These are phyloP conservation scores for Sordaria brevicollis DNA, from an alignment of 495 filamentous ascomycete species.

Conservation along the genomic window DNA sequence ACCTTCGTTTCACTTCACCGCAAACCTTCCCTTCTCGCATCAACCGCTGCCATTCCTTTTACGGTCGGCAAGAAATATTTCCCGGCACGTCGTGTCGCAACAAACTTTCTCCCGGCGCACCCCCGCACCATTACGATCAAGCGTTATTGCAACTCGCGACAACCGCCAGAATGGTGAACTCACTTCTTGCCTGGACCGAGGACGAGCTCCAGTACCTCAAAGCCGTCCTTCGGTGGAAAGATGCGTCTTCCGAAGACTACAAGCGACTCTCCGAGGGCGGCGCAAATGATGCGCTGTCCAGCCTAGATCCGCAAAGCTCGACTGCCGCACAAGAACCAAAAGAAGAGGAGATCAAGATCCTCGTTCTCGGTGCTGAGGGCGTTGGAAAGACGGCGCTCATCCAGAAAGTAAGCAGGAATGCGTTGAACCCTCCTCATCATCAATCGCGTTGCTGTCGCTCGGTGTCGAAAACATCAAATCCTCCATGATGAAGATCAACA, in stretches of 20 bases:
- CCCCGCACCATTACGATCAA: neutral
- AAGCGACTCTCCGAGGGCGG: neutral
- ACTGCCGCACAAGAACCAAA: neutral
- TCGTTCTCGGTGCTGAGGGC: conserved; percentile 30
- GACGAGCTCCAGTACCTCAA: conserved; percentile 34
- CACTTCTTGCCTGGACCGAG: conserved; percentile 23
- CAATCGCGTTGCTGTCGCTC: neutral
- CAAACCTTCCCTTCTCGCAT: neutral
- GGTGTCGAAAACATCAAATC: neutral
- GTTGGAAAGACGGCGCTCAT: conserved; percentile 34
- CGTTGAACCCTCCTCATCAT: neutral
- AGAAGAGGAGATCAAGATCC: conserved; percentile 26
- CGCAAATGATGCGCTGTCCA: neutral
- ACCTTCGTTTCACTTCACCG: neutral
- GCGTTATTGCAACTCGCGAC: neutral
- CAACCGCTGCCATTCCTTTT: neutral
- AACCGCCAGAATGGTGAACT: conserved; percentile 15
- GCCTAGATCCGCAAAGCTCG: neutral
- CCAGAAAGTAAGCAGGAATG: conserved; percentile 19
- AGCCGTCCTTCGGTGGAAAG: conserved; percentile 32
- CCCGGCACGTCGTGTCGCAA: neutral
- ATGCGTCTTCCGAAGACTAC: conserved; percentile 7
- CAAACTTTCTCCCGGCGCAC: neutral
- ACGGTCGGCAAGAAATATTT: neutral
- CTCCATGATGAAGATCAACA: neutral